Evolutionary conservation across 2,329 filamentous ascomycete genomes (phyloP).

Genomic region (Colletotrichum eleusines): DNA sequence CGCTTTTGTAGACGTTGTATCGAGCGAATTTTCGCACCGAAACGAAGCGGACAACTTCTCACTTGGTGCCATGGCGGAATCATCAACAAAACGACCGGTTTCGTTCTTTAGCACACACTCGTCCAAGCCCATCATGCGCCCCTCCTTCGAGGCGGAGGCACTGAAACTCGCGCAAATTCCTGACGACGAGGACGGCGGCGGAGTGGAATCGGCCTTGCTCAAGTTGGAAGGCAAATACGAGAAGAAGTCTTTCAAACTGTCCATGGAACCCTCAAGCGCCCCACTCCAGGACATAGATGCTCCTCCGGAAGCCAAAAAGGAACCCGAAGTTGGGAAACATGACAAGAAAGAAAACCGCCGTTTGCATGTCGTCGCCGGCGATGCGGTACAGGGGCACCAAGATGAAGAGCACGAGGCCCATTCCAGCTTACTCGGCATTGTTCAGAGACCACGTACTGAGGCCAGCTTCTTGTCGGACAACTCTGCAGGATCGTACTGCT

Average conservation of each 20-base stretch:
- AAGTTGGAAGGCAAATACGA: conserved; percentile 92
- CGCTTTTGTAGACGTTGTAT: conserved; percentile 59
- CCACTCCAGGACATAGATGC: conserved; percentile 38
- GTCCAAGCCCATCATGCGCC: conserved; percentile 72
- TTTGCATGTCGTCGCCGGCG: conserved; percentile 54
- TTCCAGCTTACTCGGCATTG: conserved; percentile 45
- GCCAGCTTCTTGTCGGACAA: conserved; percentile 66
- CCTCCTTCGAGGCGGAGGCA: conserved; percentile 90
- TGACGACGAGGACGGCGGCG: conserved; percentile 86
- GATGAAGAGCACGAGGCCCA: conserved; percentile 42
- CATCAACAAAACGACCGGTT: conserved; percentile 56
- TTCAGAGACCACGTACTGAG: conserved; percentile 50
- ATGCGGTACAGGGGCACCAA: conserved; percentile 50
- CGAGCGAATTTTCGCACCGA: conserved; percentile 55
- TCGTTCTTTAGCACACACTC: conserved; percentile 73
- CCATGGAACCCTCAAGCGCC: conserved; percentile 52
- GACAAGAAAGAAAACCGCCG: conserved; percentile 62
- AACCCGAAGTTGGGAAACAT: conserved; percentile 47
- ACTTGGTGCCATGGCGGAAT: conserved; percentile 68
- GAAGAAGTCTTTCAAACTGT: conserved; percentile 60
- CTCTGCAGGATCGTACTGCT: conserved; percentile 81
- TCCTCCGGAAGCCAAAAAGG: conserved; percentile 22
- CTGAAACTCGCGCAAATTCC: conserved; percentile 89
- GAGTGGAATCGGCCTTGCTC: conserved; percentile 89
- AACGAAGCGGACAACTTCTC: conserved; percentile 64